These are phyloP conservation scores for Pestalotiopsis sp. DNA, from an alignment of 2,329 filamentous ascomycete genomes.

Conservation along the genomic window DNA sequence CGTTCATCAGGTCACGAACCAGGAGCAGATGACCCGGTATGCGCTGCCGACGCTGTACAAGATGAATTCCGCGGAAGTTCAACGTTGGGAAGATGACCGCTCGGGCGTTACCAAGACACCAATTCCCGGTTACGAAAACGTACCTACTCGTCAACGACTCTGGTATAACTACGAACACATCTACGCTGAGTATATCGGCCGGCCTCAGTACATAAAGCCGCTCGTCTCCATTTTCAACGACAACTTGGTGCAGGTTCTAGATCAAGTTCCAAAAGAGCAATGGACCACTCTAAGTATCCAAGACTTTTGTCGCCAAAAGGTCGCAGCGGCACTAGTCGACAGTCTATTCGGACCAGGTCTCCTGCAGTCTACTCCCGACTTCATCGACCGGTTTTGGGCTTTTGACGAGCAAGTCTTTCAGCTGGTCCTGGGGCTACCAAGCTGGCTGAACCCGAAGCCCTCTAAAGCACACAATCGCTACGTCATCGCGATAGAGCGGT, in stretches of 20 bases:
- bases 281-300: slow-evolving; percentile 22
- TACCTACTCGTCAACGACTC: slow-evolving; percentile 18
- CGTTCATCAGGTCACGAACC: not conserved
- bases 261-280: slow-evolving; percentile 12
- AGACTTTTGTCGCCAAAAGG: slow-evolving; percentile 20
- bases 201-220: not conserved
- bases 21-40: slow-evolving; percentile 12
- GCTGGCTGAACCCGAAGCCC: slow-evolving; percentile 20
- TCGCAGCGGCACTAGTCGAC: slow-evolving; percentile 21
- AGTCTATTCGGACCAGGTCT: slow-evolving; percentile 24
- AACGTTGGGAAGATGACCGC: slow-evolving; percentile 16
- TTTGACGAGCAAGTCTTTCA: slow-evolving; percentile 23
- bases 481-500: slow-evolving; percentile 13
- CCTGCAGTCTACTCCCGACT: slow-evolving; percentile 24
- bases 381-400: slow-evolving; percentile 25
- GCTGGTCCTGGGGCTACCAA: slow-evolving; percentile 24
- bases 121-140: slow-evolving; percentile 16
- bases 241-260: not conserved
- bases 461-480: slow-evolving; percentile 18
- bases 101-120: slow-evolving; percentile 19
- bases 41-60: slow-evolving; percentile 17
- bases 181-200: not conserved
- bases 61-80: slow-evolving; percentile 17
- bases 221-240: not conserved
- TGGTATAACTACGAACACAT: slow-evolving; percentile 18